Conservation (phyloP, 225 moss, liverwort and hornwort genomes). For the Climacium dendroides region DNA sequence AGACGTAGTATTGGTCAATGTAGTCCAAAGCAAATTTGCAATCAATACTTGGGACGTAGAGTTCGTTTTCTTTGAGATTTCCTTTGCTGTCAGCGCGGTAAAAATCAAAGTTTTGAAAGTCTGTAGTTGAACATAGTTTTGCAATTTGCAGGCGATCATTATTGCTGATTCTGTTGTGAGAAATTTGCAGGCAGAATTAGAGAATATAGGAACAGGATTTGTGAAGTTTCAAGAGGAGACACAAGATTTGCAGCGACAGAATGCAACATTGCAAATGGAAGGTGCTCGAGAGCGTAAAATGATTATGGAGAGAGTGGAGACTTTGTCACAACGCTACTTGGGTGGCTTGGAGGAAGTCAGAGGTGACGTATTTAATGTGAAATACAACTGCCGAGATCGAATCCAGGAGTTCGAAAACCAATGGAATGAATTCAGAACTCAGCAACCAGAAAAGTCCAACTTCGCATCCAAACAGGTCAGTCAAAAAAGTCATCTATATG, state of each 20-base stretch:
- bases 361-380: constrained; percentile 71
- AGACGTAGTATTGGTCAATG: neutral
- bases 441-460: constrained; percentile 44
- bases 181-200: constrained; percentile 43
- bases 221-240: constrained; percentile 53
- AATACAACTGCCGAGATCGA: constrained; percentile 72
- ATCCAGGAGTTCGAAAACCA: constrained; percentile 69
- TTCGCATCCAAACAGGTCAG: constrained; percentile 40
- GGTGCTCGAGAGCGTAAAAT: constrained; percentile 64
- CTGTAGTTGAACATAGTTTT: neutral
- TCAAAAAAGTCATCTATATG: neutral
- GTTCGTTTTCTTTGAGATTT: neutral
- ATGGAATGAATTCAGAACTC: constrained; percentile 50
- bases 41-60: neutral
- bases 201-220: constrained; percentile 34
- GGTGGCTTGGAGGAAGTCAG: constrained; percentile 93
- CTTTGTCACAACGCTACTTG: constrained; percentile 78
- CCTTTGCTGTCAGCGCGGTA: neutral
- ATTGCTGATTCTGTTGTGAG: neutral
- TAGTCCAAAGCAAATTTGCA: neutral
- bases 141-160: neutral
- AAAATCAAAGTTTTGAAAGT: neutral
- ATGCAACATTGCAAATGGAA: constrained; percentile 48
- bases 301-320: constrained; percentile 88
- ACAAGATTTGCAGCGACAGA: constrained; percentile 64